Conservation (phyloP, 2,329 filamentous ascomycete species). For the Fusarium proliferatum region DNA sequence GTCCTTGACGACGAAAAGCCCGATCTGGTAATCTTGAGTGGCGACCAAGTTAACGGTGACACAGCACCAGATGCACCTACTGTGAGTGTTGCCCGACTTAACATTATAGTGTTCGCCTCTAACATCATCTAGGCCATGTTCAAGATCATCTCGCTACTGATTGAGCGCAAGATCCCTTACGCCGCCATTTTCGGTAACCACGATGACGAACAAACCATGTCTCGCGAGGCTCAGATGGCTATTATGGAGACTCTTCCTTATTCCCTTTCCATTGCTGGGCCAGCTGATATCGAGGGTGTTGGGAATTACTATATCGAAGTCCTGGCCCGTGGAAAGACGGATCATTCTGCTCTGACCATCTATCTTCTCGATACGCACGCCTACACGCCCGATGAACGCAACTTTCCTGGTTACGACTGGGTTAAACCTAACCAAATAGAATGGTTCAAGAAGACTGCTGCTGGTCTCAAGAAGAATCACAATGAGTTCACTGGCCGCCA, state of each 20-base stretch:
- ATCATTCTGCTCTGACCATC: slow-evolving; percentile 92
- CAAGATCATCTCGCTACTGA: slow-evolving; percentile 88
- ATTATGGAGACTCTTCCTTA: slow-evolving; percentile 89
- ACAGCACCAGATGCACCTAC: slow-evolving; percentile 91
- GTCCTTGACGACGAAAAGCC: slow-evolving; percentile 94
- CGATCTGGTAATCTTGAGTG: slow-evolving; percentile 89
- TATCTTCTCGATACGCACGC: slow-evolving; percentile 95
- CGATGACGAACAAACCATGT: slow-evolving; percentile 88
- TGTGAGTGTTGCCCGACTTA: slow-evolving; percentile 56
- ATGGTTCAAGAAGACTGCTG: slow-evolving; percentile 88
- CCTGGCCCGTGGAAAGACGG: slow-evolving; percentile 79
- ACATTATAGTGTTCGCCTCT: not conserved
- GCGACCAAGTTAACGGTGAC: slow-evolving; percentile 96
- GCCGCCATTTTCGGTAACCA: slow-evolving; percentile 97
- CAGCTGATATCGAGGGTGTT: slow-evolving; percentile 85
- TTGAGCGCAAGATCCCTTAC: slow-evolving; percentile 89
- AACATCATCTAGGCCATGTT: slow-evolving; percentile 76
- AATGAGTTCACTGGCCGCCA: slow-evolving; percentile 89
- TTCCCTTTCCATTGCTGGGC: slow-evolving; percentile 86
- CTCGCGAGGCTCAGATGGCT: slow-evolving; percentile 82
- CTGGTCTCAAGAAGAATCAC: slow-evolving; percentile 79
- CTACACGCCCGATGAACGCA: slow-evolving; percentile 88
- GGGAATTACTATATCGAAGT: slow-evolving; percentile 97
- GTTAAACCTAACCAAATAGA: slow-evolving; percentile 92
- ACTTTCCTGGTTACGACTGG: slow-evolving; percentile 97